A percentile compares a stretch with the other conserved stretches of the same genome.
Conservation (phyloP, 352 stramenopile genomes). For the Halophytophthora polymorphica region DNA sequence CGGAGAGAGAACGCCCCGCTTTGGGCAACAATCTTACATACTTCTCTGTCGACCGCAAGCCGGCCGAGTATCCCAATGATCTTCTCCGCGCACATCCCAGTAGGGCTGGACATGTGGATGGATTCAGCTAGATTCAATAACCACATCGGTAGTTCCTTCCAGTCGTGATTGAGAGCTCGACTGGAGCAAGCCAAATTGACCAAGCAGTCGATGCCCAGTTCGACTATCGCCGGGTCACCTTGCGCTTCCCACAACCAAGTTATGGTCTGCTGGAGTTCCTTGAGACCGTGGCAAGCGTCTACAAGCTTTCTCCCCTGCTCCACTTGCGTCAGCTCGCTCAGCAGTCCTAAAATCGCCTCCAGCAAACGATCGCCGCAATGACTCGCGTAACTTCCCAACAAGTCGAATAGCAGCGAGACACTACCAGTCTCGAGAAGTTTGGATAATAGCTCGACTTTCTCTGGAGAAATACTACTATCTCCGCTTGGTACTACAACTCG, state of each 20-base stretch:
- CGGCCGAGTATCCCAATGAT: slow-evolving; percentile 38
- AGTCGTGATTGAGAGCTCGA: slow-evolving; percentile 17
- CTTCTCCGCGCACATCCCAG: slow-evolving; percentile 36
- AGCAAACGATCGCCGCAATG: slow-evolving; percentile 13
- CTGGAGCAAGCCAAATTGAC: slow-evolving; percentile 44
- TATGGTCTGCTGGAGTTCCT: slow-evolving; percentile 29
- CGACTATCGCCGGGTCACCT: slow-evolving; percentile 21
- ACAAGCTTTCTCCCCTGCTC: slow-evolving; percentile 24
- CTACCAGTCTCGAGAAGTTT: slow-evolving; percentile 19
- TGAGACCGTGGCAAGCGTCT: slow-evolving; percentile 25
- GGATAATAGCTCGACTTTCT: slow-evolving; percentile 17
- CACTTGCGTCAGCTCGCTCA: slow-evolving; percentile 32
- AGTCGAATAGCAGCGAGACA: slow-evolving; percentile 21
- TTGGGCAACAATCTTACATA: slow-evolving; percentile 17
- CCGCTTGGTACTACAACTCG: not conserved
- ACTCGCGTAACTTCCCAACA: slow-evolving; percentile 22
- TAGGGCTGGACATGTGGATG: slow-evolving; percentile 19
- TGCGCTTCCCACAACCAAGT: slow-evolving; percentile 19
- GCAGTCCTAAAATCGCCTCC: slow-evolving; percentile 23
- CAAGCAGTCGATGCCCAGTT: slow-evolving; percentile 41
- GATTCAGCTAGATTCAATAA: slow-evolving; percentile 25
- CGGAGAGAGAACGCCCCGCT: slow-evolving; percentile 28
- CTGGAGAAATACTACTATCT: slow-evolving; percentile 1
- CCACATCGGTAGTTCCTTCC: slow-evolving; percentile 31
- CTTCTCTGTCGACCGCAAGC: slow-evolving; percentile 23